Base-by-base conservation (phyloP, 305 asterid species). In the Solanum hybrid region DNA sequence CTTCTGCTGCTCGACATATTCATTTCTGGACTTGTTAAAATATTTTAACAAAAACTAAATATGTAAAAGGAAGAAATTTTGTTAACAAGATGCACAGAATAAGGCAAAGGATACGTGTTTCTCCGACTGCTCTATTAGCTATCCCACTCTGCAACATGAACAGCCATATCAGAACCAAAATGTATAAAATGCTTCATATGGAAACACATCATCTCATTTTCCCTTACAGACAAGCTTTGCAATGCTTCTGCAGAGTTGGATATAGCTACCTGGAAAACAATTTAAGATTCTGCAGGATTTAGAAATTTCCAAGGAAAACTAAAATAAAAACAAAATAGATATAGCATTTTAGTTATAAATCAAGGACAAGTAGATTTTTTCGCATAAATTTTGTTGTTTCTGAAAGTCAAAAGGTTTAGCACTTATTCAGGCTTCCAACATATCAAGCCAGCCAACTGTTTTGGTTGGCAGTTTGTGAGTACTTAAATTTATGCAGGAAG, bases 101-200 rank as follows among this genome's bases (percentile, higher is more conserved):
- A 37, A 89, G 34, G 51, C 85, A 5, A 87, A 88, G 95, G 96
- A 94, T 96, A 96, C 98, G 97, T 91, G 99, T 96, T 91, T 96
- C 98, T 92, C 98, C 98, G 88, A 96, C 97, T 76, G 98, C 96
- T 91, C 97, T 96, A 95, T 95, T 96, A 79, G 98, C 94, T 90
- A 96, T 94, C 86, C 97, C 99, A 38, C 92, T 93, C 99, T 96
- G 95, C 93, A 88, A 72, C 85, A 89, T 26, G 32, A 90, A 88
- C 36, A 37, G 71, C 72, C 36, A 42, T 42, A 71, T 93, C 64
- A 85, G 92, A 88, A 86, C 87, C 86, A 29, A 84, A 88, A 72
- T 71, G 37, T 82, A 76, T 37, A 87, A 75, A 60, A 32, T 5
- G 27, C 88, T 29, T 56, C 76, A 72, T 5, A 36, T 85, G 73